Evolutionary conservation across 2,329 filamentous ascomycete genomes (phyloP).

Genomic region (Penicillium sp.): DNA sequence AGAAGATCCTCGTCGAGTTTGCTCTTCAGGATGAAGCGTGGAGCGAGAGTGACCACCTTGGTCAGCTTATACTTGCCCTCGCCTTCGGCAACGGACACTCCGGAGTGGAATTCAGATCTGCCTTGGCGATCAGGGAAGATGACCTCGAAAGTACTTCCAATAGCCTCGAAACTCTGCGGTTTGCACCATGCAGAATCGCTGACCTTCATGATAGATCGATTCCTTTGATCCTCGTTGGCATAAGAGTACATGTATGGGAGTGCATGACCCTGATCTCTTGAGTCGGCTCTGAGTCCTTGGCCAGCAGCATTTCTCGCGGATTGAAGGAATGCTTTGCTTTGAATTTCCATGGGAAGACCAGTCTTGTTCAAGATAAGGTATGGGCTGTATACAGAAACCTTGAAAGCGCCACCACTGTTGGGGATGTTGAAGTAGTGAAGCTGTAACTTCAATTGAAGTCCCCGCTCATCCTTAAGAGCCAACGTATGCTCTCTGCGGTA

Average conservation of each 20-base stretch:
- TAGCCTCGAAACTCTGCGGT: slow-evolving; percentile 95
- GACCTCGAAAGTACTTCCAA: slow-evolving; percentile 88
- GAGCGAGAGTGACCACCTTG: slow-evolving; percentile 89
- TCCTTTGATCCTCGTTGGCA: slow-evolving; percentile 81
- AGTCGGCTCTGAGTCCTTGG: slow-evolving; percentile 63
- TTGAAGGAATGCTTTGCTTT: slow-evolving; percentile 85
- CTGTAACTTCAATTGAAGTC: slow-evolving; percentile 73
- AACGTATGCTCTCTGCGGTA: slow-evolving; percentile 80
- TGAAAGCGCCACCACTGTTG: slow-evolving; percentile 92
- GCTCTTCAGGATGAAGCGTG: slow-evolving; percentile 91
- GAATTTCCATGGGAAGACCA: slow-evolving; percentile 80
- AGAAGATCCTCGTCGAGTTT: slow-evolving; percentile 85
- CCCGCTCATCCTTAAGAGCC: slow-evolving; percentile 79
- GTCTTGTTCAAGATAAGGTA: slow-evolving; percentile 97
- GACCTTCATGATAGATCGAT: slow-evolving; percentile 82
- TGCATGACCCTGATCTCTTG: slow-evolving; percentile 58
- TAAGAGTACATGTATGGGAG: slow-evolving; percentile 96
- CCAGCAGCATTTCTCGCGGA: slow-evolving; percentile 80
- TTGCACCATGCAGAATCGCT: slow-evolving; percentile 95
- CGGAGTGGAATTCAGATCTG: slow-evolving; percentile 81
- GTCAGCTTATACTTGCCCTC: slow-evolving; percentile 98
- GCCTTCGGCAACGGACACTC: slow-evolving; percentile 83
- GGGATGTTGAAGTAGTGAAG: slow-evolving; percentile 90
- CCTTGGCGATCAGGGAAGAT: slow-evolving; percentile 71
- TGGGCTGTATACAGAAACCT: slow-evolving; percentile 89